Evolutionary conservation across 2,329 filamentous ascomycete species (phyloP), one percentile per base, ranked within the genome.

Genomic region (Teratosphaeria destructans): DNA sequence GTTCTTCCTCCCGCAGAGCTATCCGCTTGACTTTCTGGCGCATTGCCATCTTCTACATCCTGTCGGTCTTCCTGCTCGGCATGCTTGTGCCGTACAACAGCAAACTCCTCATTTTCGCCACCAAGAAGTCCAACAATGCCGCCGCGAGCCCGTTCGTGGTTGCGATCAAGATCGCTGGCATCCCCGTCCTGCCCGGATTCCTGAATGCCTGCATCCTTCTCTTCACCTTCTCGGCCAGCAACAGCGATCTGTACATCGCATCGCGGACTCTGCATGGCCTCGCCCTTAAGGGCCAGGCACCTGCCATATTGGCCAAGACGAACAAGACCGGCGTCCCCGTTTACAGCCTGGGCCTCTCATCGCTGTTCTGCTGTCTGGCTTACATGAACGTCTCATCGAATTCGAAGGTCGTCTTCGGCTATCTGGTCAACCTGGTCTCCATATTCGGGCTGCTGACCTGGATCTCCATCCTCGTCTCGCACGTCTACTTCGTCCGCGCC

Each of bases 1-100:
- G 19, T 49, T 6, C 16, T 19, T 47, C n/a, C 43, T 23, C 16
- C 88, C 57, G 91, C 91, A 78, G 87, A 85, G 71, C 80, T 90
- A 56, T 32, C 16, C 43, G 43, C 43, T 23, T 49, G 43, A 91
- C 88, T 65, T 92, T 92, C 74, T 92, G 83, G 77, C 88, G 89
- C 60, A 92, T 93, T 71, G 75, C 90, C 65, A 78, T 92, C 76
- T 93, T 93, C 79, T 93, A 93, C 78, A 80, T 85, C 67, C 73
- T 90, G 60, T 85, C 82, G 26, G 86, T 91, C 39, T 80, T 93
- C 57, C 79, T 92, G 57, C 78, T 93, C 58, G 88, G 88, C 68
- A 89, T 90, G 81, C 79, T 87, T 57, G 86, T 93, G 3, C 87
- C 87, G 1, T 92, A 88, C 78, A 76, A 92, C 78, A 82, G 82